Evolutionary conservation across 495 filamentous ascomycete species (phyloP).

Genomic region (Choiromyces venosus): DNA sequence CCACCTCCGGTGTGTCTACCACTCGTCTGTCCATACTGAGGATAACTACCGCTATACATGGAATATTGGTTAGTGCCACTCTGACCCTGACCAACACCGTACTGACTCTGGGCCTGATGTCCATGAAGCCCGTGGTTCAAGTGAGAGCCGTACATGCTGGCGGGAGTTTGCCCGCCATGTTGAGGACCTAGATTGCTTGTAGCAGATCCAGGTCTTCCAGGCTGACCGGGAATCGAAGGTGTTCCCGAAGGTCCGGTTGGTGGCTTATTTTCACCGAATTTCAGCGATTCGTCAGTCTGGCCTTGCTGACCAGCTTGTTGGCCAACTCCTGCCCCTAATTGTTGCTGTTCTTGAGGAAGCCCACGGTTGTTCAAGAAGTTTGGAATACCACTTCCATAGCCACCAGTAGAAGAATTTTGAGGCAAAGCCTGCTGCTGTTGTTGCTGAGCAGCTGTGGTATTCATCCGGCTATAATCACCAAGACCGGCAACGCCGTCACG

Average conservation of each 20-base stretch:
- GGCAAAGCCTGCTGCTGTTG: constrained; percentile 41
- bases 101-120: constrained; percentile 38
- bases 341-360: constrained; percentile 41
- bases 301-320: constrained; percentile 38
- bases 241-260: constrained; percentile 42
- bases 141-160: constrained; percentile 38
- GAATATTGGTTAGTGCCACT: constrained; percentile 33
- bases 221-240: constrained; percentile 40
- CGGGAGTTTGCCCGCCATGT: constrained; percentile 34
- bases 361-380: constrained; percentile 39
- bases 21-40: constrained; percentile 33
- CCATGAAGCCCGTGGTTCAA: constrained; percentile 40
- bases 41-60: constrained; percentile 37
- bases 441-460: constrained; percentile 32
- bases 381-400: constrained; percentile 35
- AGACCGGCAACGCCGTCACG: constrained; percentile 33
- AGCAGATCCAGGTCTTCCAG: constrained; percentile 40
- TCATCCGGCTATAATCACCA: constrained; percentile 38
- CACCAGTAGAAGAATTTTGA: constrained; percentile 36
- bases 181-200: constrained; percentile 40
- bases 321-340: constrained; percentile 34
- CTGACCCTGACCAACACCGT: constrained; percentile 38
- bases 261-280: constrained; percentile 43
- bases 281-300: constrained; percentile 40
- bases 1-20: constrained; percentile 24